These are phyloP conservation scores for Xenoacremonium recifei DNA, from an alignment of 2,329 filamentous ascomycete genomes.

Conservation along the genomic window DNA sequence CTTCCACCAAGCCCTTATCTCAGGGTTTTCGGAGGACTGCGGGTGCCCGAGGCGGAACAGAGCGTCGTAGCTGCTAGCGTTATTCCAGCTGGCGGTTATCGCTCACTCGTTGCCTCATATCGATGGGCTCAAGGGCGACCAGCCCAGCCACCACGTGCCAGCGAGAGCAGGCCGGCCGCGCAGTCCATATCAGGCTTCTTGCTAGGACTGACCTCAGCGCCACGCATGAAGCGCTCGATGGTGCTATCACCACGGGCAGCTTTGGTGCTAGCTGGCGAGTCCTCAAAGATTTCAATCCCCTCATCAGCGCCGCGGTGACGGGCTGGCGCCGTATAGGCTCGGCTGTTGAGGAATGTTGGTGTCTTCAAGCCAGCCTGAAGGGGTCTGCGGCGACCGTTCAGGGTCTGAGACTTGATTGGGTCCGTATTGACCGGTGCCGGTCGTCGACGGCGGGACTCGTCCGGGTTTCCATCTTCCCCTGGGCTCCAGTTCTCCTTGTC, in stretches of 20 bases:
- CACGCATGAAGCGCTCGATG: conserved; percentile 71
- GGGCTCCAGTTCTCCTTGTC: conserved; percentile 93
- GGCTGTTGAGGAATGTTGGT: conserved; percentile 32
- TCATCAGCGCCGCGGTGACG: conserved; percentile 31
- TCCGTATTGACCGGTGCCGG: conserved; percentile 33
- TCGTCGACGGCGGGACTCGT: conserved; percentile 28
- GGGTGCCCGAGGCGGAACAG: too few relatives aligned
- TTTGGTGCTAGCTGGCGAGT: conserved; percentile 33
- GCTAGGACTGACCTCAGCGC: conserved; percentile 61
- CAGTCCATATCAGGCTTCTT: conserved; percentile 84
- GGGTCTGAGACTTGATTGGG: conserved; percentile 14
- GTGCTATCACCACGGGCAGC: conserved; percentile 48
- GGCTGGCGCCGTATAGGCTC: conserved; percentile 41
- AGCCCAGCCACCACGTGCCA: conserved; percentile 88
- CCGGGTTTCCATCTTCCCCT: conserved; percentile 44
- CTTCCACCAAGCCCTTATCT: too few relatives aligned
- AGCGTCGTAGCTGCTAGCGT: too few relatives aligned
- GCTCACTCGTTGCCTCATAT: conserved; percentile 2
- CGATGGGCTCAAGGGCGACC: conserved; percentile 1
- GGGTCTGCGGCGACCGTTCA: conserved; percentile 41
- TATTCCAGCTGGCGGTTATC: background rate
- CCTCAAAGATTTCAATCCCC: conserved; percentile 53
- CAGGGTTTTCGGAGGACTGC: too few relatives aligned
- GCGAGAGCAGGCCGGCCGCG: conserved; percentile 80
- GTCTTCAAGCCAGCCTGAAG: conserved; percentile 39